Conservation (phyloP, 140 eudicot species). For the Oenanthe javanica region DNA sequence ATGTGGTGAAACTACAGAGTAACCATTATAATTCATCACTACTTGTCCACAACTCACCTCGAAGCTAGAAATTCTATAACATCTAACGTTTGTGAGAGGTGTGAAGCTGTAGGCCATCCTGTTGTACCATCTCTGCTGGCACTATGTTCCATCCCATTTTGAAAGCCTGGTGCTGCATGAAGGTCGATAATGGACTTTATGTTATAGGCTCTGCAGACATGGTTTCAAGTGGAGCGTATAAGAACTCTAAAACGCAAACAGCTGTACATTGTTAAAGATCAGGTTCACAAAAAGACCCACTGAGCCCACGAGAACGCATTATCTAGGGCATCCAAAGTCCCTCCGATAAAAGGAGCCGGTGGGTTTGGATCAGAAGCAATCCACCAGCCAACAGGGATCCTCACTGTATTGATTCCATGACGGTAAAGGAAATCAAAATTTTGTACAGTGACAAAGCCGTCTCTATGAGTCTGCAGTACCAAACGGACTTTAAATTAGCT, state of each 20-base stretch:
- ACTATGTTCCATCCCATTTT: constrained; percentile 81
- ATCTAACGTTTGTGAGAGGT: constrained; percentile 40
- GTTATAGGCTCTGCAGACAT: constrained; percentile 30
- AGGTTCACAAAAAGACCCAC: constrained; percentile 33
- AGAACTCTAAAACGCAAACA: background rate
- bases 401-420: constrained; percentile 62
- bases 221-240: background rate
- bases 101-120: constrained; percentile 45
- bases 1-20: background rate
- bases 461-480: constrained; percentile 50
- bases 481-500: background rate
- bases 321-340: constrained; percentile 54
- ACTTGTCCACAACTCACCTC: constrained; percentile 23
- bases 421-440: constrained; percentile 42
- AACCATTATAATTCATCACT: background rate
- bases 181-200: constrained; percentile 71
- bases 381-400: constrained; percentile 90
- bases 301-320: constrained; percentile 74
- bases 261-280: background rate
- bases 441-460: constrained; percentile 43
- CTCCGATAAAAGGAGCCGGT: constrained; percentile 59
- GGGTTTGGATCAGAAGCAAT: constrained; percentile 70
- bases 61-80: constrained; percentile 59
- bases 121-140: constrained; percentile 63
- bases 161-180: constrained; percentile 82